Percentiles rank a stretch among this genome's conserved stretches.
Conservation (phyloP, 2,329 filamentous ascomycete species). For the Aspergillus ibericus region DNA sequence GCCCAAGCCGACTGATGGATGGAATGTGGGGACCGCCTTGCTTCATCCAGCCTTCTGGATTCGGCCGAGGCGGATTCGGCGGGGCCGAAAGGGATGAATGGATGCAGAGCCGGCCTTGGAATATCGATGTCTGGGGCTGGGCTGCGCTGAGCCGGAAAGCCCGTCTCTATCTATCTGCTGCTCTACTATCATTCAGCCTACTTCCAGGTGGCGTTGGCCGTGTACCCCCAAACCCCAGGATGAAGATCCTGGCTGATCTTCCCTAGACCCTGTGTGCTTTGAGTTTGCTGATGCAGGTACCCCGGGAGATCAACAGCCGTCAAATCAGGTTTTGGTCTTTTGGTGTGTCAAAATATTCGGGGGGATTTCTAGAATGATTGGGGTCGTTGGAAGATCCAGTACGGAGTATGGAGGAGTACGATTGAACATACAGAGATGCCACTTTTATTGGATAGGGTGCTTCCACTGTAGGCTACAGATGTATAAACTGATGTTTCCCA, state of each 20-base stretch:
- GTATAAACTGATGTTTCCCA: no score
- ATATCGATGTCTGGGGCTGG: no score
- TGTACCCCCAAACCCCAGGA: no score
- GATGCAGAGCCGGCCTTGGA: not conserved
- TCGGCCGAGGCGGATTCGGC: not conserved
- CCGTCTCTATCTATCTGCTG: no score
- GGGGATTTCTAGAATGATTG: not conserved
- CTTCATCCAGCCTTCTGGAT: not conserved
- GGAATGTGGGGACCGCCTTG: not conserved
- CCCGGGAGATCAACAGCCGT: not conserved
- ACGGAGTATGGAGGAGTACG: no score
- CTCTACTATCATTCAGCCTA: not conserved
- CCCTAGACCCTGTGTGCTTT: not conserved
- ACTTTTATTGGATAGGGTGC: no score
- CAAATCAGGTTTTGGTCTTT: not conserved
- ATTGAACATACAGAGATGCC: not conserved
- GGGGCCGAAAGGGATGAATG: not conserved
- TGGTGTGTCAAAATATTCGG: not conserved
- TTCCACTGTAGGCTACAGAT: no score
- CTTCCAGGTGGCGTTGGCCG: not conserved
- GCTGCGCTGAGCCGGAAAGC: no score
- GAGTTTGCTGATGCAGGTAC: not conserved
- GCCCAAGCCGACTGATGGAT: not conserved
- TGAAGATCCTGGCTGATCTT: no score
- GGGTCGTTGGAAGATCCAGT: not conserved